Base-by-base conservation (phyloP, 129 eudicot genomes). In the Flaveria robusta region DNA sequence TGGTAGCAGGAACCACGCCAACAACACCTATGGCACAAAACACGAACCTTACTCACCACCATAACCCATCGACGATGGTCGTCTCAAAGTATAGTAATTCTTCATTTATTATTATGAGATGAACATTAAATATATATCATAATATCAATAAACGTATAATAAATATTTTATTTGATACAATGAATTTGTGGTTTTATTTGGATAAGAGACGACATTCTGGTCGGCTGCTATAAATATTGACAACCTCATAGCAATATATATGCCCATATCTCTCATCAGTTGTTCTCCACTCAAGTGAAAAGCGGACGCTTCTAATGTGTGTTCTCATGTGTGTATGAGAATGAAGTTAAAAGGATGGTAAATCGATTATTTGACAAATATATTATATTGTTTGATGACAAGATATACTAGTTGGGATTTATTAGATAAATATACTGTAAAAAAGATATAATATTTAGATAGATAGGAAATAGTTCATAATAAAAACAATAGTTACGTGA, bases 201-300 rank as follows among this genome's bases (percentile, higher is more conserved):
- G 68, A 29, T 63, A 63, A 42, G 19, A 63, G 19, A 29, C 68
- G 31, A 15, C 23, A 26, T 43, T 43, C 49, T 63, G 68, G 22
- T 14, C 2, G 67, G 39, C 16, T 63, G 68, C 68, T 62, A 26
- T 14, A 62, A 27, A 62, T 27, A 10, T 23, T 26, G 31, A 62
- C 67, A 62, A 62, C 42, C 67, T 62, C n/a, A 27, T 27, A 13
- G 67, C 67, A 62, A 31, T 5, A 26, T 27, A 31, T 12, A 26
- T 14, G 67, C 39, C 67, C 67, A 31, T 27, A 62, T 62, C 67
- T 14, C 45, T 63, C n/a, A 60, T 7, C 31, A 20, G 68, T 63
- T 63, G 68, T 63, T 63, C 22, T 63, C 68, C 68, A 63, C 45
- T 29, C 2, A 63, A 63, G 22, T 63, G 43, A 63, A 63, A 63